Conservation (phyloP, 768 basidiomycete species). For the Russula emetica region DNA sequence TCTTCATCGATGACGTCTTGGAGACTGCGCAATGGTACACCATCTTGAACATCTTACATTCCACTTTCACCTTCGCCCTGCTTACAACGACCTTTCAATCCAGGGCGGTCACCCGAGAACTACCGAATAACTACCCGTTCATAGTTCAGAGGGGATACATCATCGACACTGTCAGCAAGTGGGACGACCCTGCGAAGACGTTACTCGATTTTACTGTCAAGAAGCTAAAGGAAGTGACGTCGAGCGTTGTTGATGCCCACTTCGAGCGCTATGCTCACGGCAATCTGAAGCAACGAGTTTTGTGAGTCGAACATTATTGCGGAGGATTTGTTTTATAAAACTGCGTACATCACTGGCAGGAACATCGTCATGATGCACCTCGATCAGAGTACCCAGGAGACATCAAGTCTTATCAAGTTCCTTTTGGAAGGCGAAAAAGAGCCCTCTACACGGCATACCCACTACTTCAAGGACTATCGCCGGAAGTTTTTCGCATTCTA, state of each 20-base stretch:
- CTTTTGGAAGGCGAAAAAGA: background rate
- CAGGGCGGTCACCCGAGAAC: conserved; percentile 67
- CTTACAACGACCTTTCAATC: background rate
- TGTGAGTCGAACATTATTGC: conserved; percentile 35
- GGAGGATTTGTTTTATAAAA: background rate
- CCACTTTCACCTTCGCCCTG: background rate
- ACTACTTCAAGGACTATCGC: conserved; percentile 15
- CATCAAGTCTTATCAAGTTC: background rate
- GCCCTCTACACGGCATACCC: background rate
- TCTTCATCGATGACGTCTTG: conserved; percentile 54
- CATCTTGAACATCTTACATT: background rate
- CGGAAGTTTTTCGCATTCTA: conserved; percentile 11
- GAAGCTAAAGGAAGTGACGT: conserved; percentile 40
- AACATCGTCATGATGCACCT: background rate
- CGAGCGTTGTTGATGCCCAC: conserved; percentile 42
- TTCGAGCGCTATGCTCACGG: conserved; percentile 55
- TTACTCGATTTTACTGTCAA: conserved; percentile 44
- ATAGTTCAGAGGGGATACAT: conserved; percentile 54
- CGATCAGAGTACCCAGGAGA: conserved; percentile 2
- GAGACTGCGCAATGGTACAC: conserved; percentile 45
- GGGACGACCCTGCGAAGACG: conserved; percentile 44
- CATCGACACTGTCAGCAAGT: conserved; percentile 41
- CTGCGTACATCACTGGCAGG: background rate
- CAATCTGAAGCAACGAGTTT: conserved; percentile 45
- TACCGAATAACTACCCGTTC: conserved; percentile 65